Base-by-base conservation (phyloP, 108 stramenopile genomes). In the Epipyxis sp. region DNA sequence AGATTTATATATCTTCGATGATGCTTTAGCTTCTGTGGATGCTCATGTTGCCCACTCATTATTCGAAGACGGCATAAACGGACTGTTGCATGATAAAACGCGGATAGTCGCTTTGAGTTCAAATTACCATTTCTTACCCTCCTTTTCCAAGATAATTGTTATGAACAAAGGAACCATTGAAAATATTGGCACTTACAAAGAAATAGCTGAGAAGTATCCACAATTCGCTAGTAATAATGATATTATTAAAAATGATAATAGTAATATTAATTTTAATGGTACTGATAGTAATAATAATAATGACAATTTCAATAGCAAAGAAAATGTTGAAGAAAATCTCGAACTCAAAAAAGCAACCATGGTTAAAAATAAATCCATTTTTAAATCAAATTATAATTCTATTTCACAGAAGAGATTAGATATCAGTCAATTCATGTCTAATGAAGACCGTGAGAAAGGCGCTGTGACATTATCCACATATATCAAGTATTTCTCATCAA, bases 21-120 rank as follows among this genome's bases (percentile, higher is more conserved):
- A 92, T 69, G 89, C 90, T 42, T 83, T 96, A 2, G 92, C 92
- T 3, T 95, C 96, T 1, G 94, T 97, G 0, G 98, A 99, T 86
- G 89, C 95, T 29, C 93, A 97, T 76, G 98, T 98, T 0, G 98
- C 94, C 0, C 91, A 95, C 78, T 93, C 94, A 80, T 77, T 98
- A 41, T 97, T 96, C 84, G 69, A 86, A 50, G 13, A 50, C 6
- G 46, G 13, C 20, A 50, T 50, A 13, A 50, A 6, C 46, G 6
- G 13, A 50, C 46, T 13, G 6, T 50, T 50, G 20, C 13, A 50
- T 13, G 46, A 50, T 50, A 50, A 50, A 50, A 20, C 46, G 6
- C 6, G 20, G 46, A 50, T 50, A 50, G 46, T 50, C 20, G 6
- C 13, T 50, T 20, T 50, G 20, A 13, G 13, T 50, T 13, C 13